A percentile compares a stretch with the other conserved stretches of the same genome.
Evolutionary conservation across 805 yeast species (phyloP).

Genomic region (Candida ovalis): DNA sequence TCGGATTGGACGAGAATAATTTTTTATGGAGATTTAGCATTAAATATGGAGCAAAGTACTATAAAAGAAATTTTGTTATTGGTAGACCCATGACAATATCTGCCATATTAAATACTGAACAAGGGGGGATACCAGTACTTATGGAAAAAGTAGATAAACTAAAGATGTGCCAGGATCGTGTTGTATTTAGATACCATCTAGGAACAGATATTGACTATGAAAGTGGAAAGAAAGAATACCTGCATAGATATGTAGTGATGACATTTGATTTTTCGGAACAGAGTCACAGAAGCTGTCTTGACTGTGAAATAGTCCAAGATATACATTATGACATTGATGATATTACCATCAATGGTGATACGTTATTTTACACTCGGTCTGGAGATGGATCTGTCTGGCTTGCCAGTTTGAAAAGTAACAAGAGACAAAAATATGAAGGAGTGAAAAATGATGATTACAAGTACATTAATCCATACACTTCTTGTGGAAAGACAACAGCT

Average conservation of each 20-base stretch:
- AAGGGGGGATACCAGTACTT: not conserved
- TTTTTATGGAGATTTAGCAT: slow-evolving; percentile 8
- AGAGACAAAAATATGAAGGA: slow-evolving; percentile 3
- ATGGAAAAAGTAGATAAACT: slow-evolving; percentile 1
- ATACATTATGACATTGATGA: slow-evolving; percentile 9
- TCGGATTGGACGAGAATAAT: slow-evolving; percentile 3
- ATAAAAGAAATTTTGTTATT: not conserved
- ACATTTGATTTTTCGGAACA: not conserved
- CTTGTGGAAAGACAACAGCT: slow-evolving; percentile 13
- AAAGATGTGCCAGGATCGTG: slow-evolving; percentile 1
- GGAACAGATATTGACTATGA: not conserved
- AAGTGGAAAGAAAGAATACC: not conserved
- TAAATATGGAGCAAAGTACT: not conserved
- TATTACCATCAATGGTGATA: slow-evolving; percentile 7
- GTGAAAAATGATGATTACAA: not conserved
- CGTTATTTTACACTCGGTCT: slow-evolving; percentile 7
- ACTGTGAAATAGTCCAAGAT: slow-evolving; percentile 1
- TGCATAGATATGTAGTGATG: not conserved
- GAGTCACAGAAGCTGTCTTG: not conserved
- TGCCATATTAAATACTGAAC: not conserved
- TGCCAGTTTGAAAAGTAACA: slow-evolving; percentile 8
- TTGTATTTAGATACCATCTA: slow-evolving; percentile 3
- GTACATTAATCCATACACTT: slow-evolving; percentile 6
- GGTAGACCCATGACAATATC: not conserved
- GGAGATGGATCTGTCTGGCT: slow-evolving; percentile 9